Evolutionary conservation across 2,329 filamentous ascomycete species (phyloP).

Genomic region (Malbranchea cinnamomea): DNA sequence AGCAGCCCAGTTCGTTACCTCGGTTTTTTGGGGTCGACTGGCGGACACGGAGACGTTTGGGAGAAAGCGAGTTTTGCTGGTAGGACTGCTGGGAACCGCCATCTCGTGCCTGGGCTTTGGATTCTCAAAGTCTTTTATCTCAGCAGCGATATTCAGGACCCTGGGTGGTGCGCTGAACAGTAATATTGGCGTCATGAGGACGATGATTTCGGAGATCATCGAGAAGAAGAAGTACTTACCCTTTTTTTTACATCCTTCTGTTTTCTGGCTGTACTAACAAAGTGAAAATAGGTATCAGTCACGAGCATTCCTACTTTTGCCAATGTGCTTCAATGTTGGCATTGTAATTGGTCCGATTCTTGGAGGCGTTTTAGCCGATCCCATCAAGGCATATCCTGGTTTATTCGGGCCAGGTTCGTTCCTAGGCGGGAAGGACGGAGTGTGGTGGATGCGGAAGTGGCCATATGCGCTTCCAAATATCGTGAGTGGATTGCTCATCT

Average conservation of each 20-base stretch:
- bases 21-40: slow-evolving; percentile 66
- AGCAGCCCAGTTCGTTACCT: slow-evolving; percentile 66
- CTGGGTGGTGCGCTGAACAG: slow-evolving; percentile 56
- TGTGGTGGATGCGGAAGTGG: slow-evolving; percentile 49
- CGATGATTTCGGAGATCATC: slow-evolving; percentile 59
- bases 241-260: not conserved
- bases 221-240: slow-evolving; percentile 45
- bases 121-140: slow-evolving; percentile 47
- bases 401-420: slow-evolving; percentile 47
- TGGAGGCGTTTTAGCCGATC: slow-evolving; percentile 55
- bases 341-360: slow-evolving; percentile 44
- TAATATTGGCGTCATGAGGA: slow-evolving; percentile 60
- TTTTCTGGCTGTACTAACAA: slow-evolving; percentile 2
- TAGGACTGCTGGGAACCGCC: slow-evolving; percentile 58
- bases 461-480: slow-evolving; percentile 58
- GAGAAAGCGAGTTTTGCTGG: slow-evolving; percentile 61
- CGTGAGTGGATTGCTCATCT: slow-evolving; percentile 47
- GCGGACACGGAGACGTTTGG: slow-evolving; percentile 51
- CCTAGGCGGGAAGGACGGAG: slow-evolving; percentile 42
- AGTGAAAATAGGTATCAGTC: slow-evolving; percentile 27
- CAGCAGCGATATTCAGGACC: slow-evolving; percentile 49
- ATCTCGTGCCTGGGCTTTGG: slow-evolving; percentile 54
- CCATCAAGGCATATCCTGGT: slow-evolving; percentile 43
- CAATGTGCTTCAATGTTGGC: slow-evolving; percentile 56
- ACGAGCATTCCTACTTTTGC: slow-evolving; percentile 43